Conservation (phyloP, 306 rosid genomes). For the Fagus sylvatica region DNA sequence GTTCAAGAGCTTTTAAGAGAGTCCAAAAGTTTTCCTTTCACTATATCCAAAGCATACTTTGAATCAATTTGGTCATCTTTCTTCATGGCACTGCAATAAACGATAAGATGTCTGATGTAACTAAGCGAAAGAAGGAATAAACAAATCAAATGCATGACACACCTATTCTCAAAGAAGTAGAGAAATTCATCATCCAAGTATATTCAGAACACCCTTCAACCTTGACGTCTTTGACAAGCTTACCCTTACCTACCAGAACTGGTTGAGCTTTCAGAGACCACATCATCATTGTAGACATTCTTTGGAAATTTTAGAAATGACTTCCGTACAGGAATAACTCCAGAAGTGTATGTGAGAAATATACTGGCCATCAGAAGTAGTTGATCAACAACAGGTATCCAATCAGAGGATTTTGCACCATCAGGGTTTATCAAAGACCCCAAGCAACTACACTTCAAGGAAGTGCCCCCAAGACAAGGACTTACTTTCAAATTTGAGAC, state of each 20-base stretch:
- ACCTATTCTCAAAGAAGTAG: conserved; percentile 9
- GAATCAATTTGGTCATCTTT: conserved; percentile 46
- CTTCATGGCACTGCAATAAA: conserved; percentile 52
- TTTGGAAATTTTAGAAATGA: conserved; percentile 45
- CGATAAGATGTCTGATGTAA: conserved; percentile 29
- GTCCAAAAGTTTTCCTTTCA: conserved; percentile 69
- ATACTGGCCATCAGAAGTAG: conserved; percentile 81
- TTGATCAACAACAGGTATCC: conserved; percentile 75
- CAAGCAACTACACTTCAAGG: conserved; percentile 50
- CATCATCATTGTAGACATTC: conserved; percentile 41
- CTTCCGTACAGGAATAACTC: conserved; percentile 65
- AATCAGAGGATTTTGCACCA: conserved; percentile 50
- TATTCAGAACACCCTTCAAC: conserved; percentile 31
- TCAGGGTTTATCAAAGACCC: conserved; percentile 62
- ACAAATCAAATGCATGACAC: conserved; percentile 18
- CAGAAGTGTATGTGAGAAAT: conserved; percentile 83
- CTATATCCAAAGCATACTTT: conserved; percentile 54
- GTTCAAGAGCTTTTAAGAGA: conserved; percentile 66
- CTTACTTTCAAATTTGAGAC: conserved; percentile 33
- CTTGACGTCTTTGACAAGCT: conserved; percentile 44
- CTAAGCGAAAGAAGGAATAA: conserved; percentile 13
- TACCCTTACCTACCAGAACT: conserved; percentile 99
- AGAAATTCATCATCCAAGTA: conserved; percentile 12
- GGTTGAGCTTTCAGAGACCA: conserved; percentile 44
- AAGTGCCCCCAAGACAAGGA: conserved; percentile 34